These are phyloP conservation scores for Babesia divergens DNA, from an alignment of 169 alveolate genomes.

Conservation along the genomic window DNA sequence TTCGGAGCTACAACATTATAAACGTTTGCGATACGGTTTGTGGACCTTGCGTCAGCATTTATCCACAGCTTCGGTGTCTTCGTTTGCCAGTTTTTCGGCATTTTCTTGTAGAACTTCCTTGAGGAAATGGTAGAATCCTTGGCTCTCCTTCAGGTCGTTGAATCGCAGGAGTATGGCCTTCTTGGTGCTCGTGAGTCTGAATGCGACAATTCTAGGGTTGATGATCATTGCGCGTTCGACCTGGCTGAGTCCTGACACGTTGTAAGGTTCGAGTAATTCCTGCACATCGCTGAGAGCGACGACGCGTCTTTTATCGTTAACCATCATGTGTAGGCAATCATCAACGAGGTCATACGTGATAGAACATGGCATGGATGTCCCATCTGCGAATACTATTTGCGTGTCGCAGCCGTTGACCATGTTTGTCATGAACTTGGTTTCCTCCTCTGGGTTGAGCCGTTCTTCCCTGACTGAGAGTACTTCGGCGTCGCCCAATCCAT, in stretches of 20 bases:
- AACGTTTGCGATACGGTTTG: conserved; percentile 8
- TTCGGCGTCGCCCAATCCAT: background rate
- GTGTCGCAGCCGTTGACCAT: conserved; percentile 46
- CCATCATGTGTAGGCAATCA: conserved; percentile 21
- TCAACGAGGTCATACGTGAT: conserved; percentile 26
- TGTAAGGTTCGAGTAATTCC: conserved; percentile 8
- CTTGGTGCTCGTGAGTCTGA: conserved; percentile 23
- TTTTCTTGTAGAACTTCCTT: conserved; percentile 25
- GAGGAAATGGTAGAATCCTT: conserved; percentile 34
- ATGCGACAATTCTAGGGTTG: conserved; percentile 21
- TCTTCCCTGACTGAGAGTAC: background rate
- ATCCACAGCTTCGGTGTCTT: no score
- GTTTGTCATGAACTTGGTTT: conserved; percentile 12
- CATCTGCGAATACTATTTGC: conserved; percentile 27
- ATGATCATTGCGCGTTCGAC: conserved; percentile 4
- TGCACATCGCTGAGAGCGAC: conserved; percentile 18
- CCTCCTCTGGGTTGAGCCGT: conserved; percentile 25
- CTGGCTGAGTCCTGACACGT: conserved; percentile 29
- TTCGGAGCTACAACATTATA: conserved; percentile 11
- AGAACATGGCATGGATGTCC: conserved; percentile 28
- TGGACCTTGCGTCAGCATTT: background rate
- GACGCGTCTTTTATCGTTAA: conserved; percentile 19
- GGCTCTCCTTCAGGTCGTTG: conserved; percentile 13
- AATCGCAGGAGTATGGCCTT: conserved; percentile 41
- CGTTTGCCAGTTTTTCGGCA: background rate